These are phyloP conservation scores for Hypericum androsaemum DNA, from an alignment of 345 rosid genomes.

Conservation along the genomic window DNA sequence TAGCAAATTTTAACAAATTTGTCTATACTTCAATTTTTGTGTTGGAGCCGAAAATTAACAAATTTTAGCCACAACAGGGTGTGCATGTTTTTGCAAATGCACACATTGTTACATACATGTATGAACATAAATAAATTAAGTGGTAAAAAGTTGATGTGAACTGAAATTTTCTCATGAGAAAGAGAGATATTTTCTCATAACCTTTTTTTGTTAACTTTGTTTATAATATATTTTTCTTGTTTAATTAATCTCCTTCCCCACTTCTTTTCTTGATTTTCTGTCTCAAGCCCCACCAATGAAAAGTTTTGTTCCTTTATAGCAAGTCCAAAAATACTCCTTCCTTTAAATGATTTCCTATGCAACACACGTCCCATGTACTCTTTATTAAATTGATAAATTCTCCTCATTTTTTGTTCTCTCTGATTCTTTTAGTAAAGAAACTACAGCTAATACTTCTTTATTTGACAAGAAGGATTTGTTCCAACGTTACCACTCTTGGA, in stretches of 20 bases:
- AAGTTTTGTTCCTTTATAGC: constrained; percentile 25
- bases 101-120: constrained; percentile 2
- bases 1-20: too few species aligned
- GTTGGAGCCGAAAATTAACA: too few species aligned
- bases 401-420: too few species aligned
- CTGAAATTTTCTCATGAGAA: constrained; percentile 21
- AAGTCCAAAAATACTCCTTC: constrained; percentile 10
- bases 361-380: neutral
- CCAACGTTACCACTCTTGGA: too few species aligned
- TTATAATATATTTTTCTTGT: too few species aligned
- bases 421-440: too few species aligned
- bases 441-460: too few species aligned
- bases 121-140: neutral
- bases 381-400: too few species aligned
- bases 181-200: neutral
- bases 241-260: constrained; percentile 20
- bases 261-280: constrained; percentile 19
- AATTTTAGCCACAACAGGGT: too few species aligned
- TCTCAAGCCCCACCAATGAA: constrained; percentile 21
- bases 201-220: too few species aligned
- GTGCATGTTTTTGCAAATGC: neutral
- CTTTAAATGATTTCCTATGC: neutral
- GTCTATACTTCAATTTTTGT: too few species aligned
- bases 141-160: constrained; percentile 1
- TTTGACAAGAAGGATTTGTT: too few species aligned